phyloP scores from a whole-genome alignment of 192 early-diverging fungal genomes.

The Coemansia sp. region DNA sequence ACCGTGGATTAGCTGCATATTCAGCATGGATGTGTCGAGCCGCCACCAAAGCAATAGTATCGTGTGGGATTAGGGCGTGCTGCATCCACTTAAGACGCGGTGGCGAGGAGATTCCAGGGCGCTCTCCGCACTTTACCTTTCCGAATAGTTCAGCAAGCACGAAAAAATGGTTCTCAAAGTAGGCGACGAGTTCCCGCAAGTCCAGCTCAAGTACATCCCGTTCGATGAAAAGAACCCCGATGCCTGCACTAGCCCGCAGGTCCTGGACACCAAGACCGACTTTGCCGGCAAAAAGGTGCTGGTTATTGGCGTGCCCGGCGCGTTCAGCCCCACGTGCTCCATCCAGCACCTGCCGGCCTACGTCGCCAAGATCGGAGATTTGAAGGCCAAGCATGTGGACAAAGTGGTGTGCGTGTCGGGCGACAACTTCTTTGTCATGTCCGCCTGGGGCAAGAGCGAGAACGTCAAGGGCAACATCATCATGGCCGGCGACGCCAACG shows the following conservation, averaged over 20 bases:
- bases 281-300: conserved; percentile 46
- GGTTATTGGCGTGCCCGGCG: conserved; percentile 36
- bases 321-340: conserved; percentile 41
- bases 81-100: no score
- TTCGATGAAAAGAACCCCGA: conserved; percentile 46
- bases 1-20: no score
- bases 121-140: no score
- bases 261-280: conserved; percentile 40
- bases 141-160: neutral
- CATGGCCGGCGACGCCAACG: conserved; percentile 75
- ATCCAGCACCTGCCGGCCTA: conserved; percentile 30
- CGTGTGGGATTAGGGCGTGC: neutral
- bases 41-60: no score
- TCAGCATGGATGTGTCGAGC: no score
- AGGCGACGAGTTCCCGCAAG: conserved; percentile 56
- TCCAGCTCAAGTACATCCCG: conserved; percentile 56
- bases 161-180: conserved; percentile 28
- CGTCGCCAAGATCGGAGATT: conserved; percentile 17
- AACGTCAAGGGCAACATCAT: conserved; percentile 34
- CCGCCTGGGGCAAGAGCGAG: conserved; percentile 52
- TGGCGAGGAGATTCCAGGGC: no score
- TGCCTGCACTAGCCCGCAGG: conserved; percentile 32
- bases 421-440: conserved; percentile 55
- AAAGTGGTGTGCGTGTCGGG: conserved; percentile 35
- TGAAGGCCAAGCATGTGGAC: conserved; percentile 45